phyloP scores from a whole-genome alignment of 2,329 filamentous ascomycete genomes.

The Clonostachys chloroleuca region DNA sequence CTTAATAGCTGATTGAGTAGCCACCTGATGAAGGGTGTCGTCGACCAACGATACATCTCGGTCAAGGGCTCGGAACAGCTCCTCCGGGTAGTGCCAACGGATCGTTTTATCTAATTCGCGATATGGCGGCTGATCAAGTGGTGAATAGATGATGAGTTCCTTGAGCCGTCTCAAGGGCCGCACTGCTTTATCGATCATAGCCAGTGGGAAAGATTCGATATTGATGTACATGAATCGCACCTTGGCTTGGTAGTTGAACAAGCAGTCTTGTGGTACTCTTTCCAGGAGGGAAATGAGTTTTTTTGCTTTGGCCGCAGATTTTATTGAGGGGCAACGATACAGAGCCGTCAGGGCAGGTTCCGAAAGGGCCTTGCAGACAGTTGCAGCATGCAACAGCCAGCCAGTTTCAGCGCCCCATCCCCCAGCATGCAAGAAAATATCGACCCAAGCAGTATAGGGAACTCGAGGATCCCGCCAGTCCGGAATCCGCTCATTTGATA shows the following conservation, averaged over 20 bases:
- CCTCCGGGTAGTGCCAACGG: conserved; percentile 66
- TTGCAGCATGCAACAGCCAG: conserved; percentile 64
- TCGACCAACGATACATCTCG: conserved; percentile 30
- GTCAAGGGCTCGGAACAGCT: conserved; percentile 60
- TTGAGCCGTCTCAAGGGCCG: conserved; percentile 61
- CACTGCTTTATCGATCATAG: conserved; percentile 46
- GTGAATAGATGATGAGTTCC: conserved; percentile 68
- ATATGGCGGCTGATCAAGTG: conserved; percentile 64
- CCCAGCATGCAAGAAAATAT: conserved; percentile 67
- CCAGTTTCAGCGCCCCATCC: conserved; percentile 38
- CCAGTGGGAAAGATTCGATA: conserved; percentile 54
- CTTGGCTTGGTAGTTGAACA: conserved; percentile 65
- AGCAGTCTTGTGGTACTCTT: conserved; percentile 39
- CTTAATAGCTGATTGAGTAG: conserved; percentile 12
- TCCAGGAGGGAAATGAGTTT: conserved; percentile 49
- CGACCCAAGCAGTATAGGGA: conserved; percentile 64
- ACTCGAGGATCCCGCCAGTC: conserved; percentile 51
- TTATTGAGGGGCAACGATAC: conserved; percentile 65
- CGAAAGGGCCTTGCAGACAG: conserved; percentile 58
- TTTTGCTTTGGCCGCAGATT: conserved; percentile 35
- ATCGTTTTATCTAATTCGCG: conserved; percentile 49
- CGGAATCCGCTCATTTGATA: conserved; percentile 17
- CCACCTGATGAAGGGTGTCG: not conserved
- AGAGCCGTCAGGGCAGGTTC: conserved; percentile 72
- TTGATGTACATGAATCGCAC: conserved; percentile 68